Percentiles rank a stretch among this genome's conserved stretches.
Conservation (phyloP, 805 yeast genomes). For the Tetrapisispora iriomotensis region DNA sequence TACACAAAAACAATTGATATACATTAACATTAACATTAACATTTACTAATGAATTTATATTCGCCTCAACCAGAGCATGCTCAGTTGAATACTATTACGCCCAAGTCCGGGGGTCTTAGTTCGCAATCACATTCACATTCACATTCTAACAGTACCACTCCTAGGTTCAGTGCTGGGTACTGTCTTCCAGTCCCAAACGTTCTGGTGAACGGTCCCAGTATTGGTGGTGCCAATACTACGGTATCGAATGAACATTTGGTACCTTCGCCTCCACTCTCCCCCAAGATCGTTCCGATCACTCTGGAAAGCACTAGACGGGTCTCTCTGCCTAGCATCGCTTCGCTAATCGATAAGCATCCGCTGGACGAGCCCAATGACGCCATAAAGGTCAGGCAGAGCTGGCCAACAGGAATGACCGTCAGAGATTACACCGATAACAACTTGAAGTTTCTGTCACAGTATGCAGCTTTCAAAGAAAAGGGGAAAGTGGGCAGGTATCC, state of each 20-base stretch:
- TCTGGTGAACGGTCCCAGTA: not conserved
- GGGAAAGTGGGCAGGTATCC: not conserved
- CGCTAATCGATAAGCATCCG: not conserved
- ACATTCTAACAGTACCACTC: too few species aligned
- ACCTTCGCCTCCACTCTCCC: slow-evolving; percentile 29
- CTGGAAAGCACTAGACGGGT: not conserved
- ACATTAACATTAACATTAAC: too few species aligned
- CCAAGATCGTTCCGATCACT: slow-evolving; percentile 8
- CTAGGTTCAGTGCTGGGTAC: not conserved
- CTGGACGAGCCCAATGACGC: slow-evolving; percentile 2
- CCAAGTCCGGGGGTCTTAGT: too few species aligned
- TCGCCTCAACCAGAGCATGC: slow-evolving; percentile 29
- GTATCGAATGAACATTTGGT: slow-evolving; percentile 18
- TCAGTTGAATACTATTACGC: slow-evolving; percentile 14
- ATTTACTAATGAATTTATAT: slow-evolving; percentile 25
- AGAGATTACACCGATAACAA: slow-evolving; percentile 9
- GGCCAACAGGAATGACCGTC: slow-evolving; percentile 14
- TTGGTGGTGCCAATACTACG: slow-evolving; percentile 9
- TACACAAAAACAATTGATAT: too few species aligned
- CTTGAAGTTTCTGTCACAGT: slow-evolving; percentile 17
- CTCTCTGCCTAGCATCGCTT: not conserved
- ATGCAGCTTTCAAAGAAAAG: slow-evolving; percentile 10
- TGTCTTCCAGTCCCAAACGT: slow-evolving; percentile 1
- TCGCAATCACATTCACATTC: too few species aligned
- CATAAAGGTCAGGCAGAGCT: slow-evolving; percentile 13